Evolutionary conservation across 1,284 basidiomycete genomes (phyloP).

Genomic region (Cutaneotrichosporon sp.): DNA sequence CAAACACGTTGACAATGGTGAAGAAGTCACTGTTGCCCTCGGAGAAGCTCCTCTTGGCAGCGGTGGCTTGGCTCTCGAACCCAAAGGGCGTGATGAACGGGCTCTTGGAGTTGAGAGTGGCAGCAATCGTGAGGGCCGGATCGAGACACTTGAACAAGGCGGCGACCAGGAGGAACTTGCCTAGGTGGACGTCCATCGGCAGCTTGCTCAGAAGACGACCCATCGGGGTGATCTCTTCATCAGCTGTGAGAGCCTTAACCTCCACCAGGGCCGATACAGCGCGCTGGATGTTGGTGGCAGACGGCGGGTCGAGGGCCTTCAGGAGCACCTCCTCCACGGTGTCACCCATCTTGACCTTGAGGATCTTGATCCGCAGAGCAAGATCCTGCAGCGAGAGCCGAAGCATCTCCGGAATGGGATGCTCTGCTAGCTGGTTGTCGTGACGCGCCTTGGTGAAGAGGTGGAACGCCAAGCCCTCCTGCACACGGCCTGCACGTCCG

Average conservation of each 20-base stretch:
- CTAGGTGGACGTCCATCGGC: conserved; percentile 92
- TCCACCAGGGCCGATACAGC: conserved; percentile 90
- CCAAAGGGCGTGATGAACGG: conserved; percentile 91
- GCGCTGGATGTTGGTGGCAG: conserved; percentile 82
- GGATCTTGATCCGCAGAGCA: conserved; percentile 93
- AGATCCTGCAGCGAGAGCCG: conserved; percentile 92
- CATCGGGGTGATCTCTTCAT: conserved; percentile 94
- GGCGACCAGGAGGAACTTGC: conserved; percentile 85
- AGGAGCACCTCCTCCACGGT: conserved; percentile 89
- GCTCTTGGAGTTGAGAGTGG: conserved; percentile 87
- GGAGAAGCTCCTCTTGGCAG: conserved; percentile 79
- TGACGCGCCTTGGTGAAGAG: conserved; percentile 88
- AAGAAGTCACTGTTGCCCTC: conserved; percentile 92
- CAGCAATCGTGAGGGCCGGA: conserved; percentile 92
- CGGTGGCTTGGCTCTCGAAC: conserved; percentile 80
- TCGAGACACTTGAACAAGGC: conserved; percentile 88
- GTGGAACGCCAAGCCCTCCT: conserved; percentile 89
- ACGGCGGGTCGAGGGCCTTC: conserved; percentile 86
- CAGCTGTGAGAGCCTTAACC: conserved; percentile 73
- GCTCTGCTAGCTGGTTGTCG: conserved; percentile 78
- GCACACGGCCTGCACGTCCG: conserved; percentile 90
- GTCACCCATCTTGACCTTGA: conserved; percentile 83
- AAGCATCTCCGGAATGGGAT: conserved; percentile 95
- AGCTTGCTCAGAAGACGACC: conserved; percentile 87
- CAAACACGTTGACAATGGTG: conserved; percentile 88